phyloP scores from a whole-genome alignment of 73 alveolate species.

The Paramecium sexaurelia region DNA sequence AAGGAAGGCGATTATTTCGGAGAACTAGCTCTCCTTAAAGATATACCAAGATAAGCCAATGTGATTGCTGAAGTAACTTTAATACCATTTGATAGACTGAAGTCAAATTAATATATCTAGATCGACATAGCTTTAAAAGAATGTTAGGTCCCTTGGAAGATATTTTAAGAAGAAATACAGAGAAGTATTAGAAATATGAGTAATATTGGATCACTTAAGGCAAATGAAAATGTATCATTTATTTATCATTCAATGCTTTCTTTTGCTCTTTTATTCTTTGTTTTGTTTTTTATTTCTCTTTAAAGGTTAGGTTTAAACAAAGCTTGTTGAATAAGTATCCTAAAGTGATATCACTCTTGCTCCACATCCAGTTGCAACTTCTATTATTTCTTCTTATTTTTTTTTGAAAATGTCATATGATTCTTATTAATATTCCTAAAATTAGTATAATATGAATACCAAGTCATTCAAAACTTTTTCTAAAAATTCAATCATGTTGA shows the following conservation, averaged over 20 bases:
- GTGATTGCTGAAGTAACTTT: slow-evolving; percentile 78
- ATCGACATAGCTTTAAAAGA: slow-evolving; percentile 79
- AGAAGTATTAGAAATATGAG: slow-evolving; percentile 72
- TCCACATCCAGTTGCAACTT: slow-evolving; percentile 28
- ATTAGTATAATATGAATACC: not conserved
- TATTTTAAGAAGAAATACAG: slow-evolving; percentile 76
- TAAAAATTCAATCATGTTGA: not conserved
- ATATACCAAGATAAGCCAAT: slow-evolving; percentile 95
- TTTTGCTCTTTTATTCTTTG: not conserved
- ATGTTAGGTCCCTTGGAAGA: slow-evolving; percentile 87
- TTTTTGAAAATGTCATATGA: not conserved
- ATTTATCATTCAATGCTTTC: not conserved
- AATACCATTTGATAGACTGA: slow-evolving; percentile 72
- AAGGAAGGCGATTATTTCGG: slow-evolving; percentile 93
- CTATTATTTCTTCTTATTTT: slow-evolving; percentile 2
- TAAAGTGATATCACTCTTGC: slow-evolving; percentile 14
- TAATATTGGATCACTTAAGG: slow-evolving; percentile 47
- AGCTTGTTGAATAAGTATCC: not conserved
- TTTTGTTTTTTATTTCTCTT: slow-evolving; percentile 1
- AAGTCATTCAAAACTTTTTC: slow-evolving; percentile 36
- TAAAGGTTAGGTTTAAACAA: not conserved
- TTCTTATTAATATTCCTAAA: not conserved
- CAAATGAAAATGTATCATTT: slow-evolving; percentile 16
- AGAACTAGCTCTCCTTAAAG: slow-evolving; percentile 92
- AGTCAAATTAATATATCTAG: slow-evolving; percentile 70